Base-by-base conservation (phyloP, 352 stramenopile species). In the Phytophthora constricta region DNA sequence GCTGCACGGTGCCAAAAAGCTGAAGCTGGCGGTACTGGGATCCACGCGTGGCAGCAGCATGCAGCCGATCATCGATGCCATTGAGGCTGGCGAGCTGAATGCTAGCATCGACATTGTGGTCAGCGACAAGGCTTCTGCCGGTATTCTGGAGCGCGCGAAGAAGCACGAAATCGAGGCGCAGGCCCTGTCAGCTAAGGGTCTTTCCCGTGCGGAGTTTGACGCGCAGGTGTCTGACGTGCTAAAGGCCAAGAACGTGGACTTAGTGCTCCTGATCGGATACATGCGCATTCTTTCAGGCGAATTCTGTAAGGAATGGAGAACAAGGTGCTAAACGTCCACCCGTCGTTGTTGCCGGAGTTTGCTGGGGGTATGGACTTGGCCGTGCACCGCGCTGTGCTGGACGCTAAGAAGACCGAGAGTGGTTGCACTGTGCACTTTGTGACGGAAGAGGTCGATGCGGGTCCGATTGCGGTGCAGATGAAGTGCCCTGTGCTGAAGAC, bases 361-460 rank as follows among this genome's bases (percentile, higher is more conserved):
- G 97, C 96, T 62, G 98, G 98, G n/a, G 97, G 97, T 49, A 99
- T 99, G 98, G 98, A 99, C 79, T 77, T 99, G 48, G 93, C 92
- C n/a, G 98, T 99, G 26, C 98, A 99, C 82, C 90, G 98, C 77
- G 97, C 96, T 37, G 98, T 99, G 53, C 81, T 99, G 34, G 93
- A 98, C 59, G 97, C 97, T 28, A 96, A 98, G 58, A 97, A 98
- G 77, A 89, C 82, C 9, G 86, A 98, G 72, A 98, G 85, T 50
- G 98, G 98, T 17, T 99, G 98, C 83, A 99, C 98, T 4, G 96
- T 99, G 56, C 98, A 99, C 82, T 95, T 99, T 65, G 97, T 99
- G 19, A 99, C 97, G 5, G 82, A 94, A 50, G 85, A 98, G 59
- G 97, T 99, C 31, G 98, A 99, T 76, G 96, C 94, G 47, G 98